phyloP scores from a whole-genome alignment of 2,329 filamentous ascomycete genomes.

The Nemania sp. region DNA sequence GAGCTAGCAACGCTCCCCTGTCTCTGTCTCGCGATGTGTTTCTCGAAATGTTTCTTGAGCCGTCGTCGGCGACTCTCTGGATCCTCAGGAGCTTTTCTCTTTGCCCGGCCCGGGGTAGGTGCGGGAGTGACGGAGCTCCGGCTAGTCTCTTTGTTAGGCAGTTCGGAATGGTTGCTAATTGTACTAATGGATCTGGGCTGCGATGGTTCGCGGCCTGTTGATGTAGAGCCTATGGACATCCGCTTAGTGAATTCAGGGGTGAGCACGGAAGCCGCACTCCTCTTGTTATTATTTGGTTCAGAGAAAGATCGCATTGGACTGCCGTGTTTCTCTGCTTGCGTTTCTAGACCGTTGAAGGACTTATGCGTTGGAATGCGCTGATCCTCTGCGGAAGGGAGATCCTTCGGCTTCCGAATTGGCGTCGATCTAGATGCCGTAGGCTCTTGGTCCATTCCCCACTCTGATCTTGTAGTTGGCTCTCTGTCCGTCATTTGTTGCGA shows the following conservation, averaged over 20 bases:
- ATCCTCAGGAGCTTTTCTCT: slow-evolving; percentile 3
- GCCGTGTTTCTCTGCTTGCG: slow-evolving; percentile 5
- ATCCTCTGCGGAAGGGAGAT: not conserved
- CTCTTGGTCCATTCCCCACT: not conserved
- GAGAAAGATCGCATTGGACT: slow-evolving; percentile 17
- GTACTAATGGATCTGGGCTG: slow-evolving; percentile 11
- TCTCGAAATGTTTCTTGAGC: slow-evolving; percentile 23
- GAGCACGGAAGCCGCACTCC: slow-evolving; percentile 12
- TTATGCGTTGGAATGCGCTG: not conserved
- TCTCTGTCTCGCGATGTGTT: slow-evolving; percentile 6
- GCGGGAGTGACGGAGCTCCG: slow-evolving; percentile 1
- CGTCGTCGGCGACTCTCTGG: slow-evolving; percentile 14
- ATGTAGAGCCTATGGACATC: not conserved
- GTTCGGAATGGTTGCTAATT: slow-evolving; percentile 7
- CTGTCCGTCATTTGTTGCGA: not conserved
- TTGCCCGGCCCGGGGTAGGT: not conserved
- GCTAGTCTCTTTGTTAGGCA: not conserved
- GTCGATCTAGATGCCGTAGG: not conserved
- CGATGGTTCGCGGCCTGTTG: not conserved
- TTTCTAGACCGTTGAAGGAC: slow-evolving; percentile 7
- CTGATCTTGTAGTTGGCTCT: not conserved
- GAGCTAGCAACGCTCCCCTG: slow-evolving; percentile 23
- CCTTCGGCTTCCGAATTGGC: slow-evolving; percentile 3
- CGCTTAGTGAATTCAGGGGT: slow-evolving; percentile 15
- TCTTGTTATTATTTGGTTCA: slow-evolving; percentile 21